These are phyloP conservation scores for Microbotryum saponariae DNA, from an alignment of 1,284 basidiomycete species.

Conservation along the genomic window DNA sequence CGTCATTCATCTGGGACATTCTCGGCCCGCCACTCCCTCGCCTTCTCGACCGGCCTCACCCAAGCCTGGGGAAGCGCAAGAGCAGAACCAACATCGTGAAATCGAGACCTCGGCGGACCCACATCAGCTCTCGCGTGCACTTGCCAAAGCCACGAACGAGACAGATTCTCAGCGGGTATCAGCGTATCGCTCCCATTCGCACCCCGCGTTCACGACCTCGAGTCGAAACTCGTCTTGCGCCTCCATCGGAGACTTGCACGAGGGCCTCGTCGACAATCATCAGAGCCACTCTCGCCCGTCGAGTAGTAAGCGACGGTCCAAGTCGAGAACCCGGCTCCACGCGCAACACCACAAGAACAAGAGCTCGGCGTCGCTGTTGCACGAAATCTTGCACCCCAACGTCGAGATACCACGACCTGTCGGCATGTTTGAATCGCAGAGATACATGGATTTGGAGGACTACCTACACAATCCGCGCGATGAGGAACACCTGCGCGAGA, in stretches of 20 bases:
- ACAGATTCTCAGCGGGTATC: too few species aligned
- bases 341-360: conserved; percentile 9
- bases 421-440: conserved; percentile 69
- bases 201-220: too few species aligned
- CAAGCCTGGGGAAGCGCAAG: conserved; percentile 10
- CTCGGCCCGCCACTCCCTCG: conserved; percentile 11
- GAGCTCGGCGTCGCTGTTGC: conserved; percentile 16
- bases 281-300: background rate
- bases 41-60: conserved; percentile 14
- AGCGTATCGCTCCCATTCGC: too few species aligned
- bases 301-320: conserved; percentile 6
- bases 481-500: conserved; percentile 49
- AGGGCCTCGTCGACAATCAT: background rate
- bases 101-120: too few species aligned
- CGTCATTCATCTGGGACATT: conserved; percentile 23
- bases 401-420: conserved; percentile 47
- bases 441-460: conserved; percentile 68
- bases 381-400: conserved; percentile 29
- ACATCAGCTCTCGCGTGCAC: too few species aligned
- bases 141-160: too few species aligned
- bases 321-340: conserved; percentile 3
- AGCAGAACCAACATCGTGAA: background rate
- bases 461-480: conserved; percentile 40
- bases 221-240: conserved; percentile 11
- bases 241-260: conserved; percentile 15